A percentile compares a stretch with the other conserved stretches of the same genome.
phyloP scores from a whole-genome alignment of 1,139 yeast species.

The Yamadazyma friedrichii region DNA sequence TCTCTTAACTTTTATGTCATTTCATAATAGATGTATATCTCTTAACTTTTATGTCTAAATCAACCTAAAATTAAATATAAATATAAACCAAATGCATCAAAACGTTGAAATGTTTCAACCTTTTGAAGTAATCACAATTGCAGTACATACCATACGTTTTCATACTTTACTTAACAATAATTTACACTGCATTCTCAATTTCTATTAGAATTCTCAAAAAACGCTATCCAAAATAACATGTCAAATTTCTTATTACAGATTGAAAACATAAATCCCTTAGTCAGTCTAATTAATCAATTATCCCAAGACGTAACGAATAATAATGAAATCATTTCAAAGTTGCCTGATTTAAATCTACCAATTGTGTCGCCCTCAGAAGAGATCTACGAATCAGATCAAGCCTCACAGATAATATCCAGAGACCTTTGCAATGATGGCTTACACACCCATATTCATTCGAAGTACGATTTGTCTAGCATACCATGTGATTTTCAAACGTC shows the following conservation, averaged over 20 bases:
- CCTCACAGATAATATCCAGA: neutral
- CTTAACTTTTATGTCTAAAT: no score
- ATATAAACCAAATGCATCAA: no score
- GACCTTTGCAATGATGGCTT: conserved; percentile 14
- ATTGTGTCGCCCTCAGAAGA: neutral
- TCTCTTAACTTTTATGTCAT: no score
- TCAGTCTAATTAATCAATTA: conserved; percentile 23
- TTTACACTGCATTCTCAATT: neutral
- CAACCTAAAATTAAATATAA: no score
- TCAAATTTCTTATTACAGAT: conserved; percentile 30
- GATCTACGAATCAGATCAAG: neutral
- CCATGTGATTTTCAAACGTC: conserved; percentile 8
- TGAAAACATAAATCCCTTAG: conserved; percentile 36
- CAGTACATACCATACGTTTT: no score
- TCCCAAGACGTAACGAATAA: conserved; percentile 24
- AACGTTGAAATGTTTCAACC: no score
- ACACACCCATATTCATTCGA: conserved; percentile 17
- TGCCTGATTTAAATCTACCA: neutral
- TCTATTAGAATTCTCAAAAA: neutral
- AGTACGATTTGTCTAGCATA: conserved; percentile 14
- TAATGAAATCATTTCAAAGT: conserved; percentile 14
- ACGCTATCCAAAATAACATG: neutral
- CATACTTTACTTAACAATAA: no score
- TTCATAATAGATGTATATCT: no score
- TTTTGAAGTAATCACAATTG: no score